Evolutionary conservation across 306 rosid species (phyloP), one percentile per base, ranked within the genome.

Genomic region (Ziziphus jujuba): DNA sequence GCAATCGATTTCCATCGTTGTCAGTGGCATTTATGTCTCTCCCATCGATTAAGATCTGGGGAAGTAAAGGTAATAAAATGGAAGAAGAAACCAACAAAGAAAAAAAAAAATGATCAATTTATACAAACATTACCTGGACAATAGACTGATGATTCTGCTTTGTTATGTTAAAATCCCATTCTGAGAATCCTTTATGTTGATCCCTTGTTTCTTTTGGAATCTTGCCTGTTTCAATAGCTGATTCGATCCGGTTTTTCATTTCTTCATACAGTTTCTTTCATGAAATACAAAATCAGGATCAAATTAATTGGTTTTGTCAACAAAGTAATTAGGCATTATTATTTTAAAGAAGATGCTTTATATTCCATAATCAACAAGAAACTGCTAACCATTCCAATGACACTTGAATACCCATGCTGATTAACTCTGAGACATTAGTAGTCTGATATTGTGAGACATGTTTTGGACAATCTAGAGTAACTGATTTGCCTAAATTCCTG

Each of bases 91-190:
- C 38, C 21, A 16, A 23, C 10, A 33, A 23, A 12, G 10, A 2
- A 36, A 28, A 28, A 28, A 28, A 58, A 15, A 28, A 28, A 28
- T 28, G 33, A 28, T 28, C 2, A 63, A 22, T 0, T 15, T 33
- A 28, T 28, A 35, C n/a, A 12, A 15, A n/a, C 16, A 1, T 28
- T 65, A 83, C 95, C 86, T 83, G 82, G 58, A 90, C 87, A 38
- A 87, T 87, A 3, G 89, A 63, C 0, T 80, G 91, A 55, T 90
- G 95, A 73, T 87, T 78, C 31, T 85, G 82, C 72, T 85, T 85
- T 33, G 89, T 81, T 2, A 79, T 53, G 19, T 75, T 67, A 10
- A 33, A 28, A 50, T 78, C 77, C 96, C 96, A 90, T 59, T 87
- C 85, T 7, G 72, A 76, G 82, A 87, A 90, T 33, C 85, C 88